These are phyloP conservation scores for Nidularia pulvinata DNA, from an alignment of 768 basidiomycete genomes.

Conservation along the genomic window DNA sequence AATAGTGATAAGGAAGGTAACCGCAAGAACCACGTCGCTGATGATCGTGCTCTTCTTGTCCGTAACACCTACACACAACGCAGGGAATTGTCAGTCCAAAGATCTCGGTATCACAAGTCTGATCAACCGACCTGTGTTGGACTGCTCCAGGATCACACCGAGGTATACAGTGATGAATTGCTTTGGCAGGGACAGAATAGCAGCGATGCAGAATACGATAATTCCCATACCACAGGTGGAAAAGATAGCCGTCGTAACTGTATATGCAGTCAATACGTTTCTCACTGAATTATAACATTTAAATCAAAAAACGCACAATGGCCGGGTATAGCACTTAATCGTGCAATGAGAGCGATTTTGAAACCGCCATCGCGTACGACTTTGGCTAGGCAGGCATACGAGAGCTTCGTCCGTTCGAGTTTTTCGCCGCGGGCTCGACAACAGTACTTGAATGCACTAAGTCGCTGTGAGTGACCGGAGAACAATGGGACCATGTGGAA, in stretches of 20 bases:
- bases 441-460: constrained; percentile 82
- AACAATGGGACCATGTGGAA: background rate
- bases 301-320: constrained; percentile 58
- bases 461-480: constrained; percentile 1
- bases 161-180: constrained; percentile 93
- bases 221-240: constrained; percentile 89
- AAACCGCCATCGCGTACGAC: constrained; percentile 89
- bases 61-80: constrained; percentile 21
- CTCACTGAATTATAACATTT: background rate
- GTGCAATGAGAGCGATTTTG: constrained; percentile 75
- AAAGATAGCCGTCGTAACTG: constrained; percentile 88
- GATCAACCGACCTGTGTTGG: constrained; percentile 25
- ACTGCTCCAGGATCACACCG: constrained; percentile 73
- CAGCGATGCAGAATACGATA: constrained; percentile 74
- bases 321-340: constrained; percentile 83
- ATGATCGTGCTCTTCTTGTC: constrained; percentile 59
- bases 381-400: constrained; percentile 61
- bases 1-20: constrained; percentile 73
- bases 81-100: background rate
- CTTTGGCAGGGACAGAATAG: constrained; percentile 84
- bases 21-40: constrained; percentile 63
- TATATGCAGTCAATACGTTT: constrained; percentile 3
- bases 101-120: too few relatives aligned
- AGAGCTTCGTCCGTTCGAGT: constrained; percentile 54
- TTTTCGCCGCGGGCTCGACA: constrained; percentile 78